These are phyloP conservation scores for Fusarium torreyae DNA, from an alignment of 2,329 filamentous ascomycete species.

Conservation along the genomic window DNA sequence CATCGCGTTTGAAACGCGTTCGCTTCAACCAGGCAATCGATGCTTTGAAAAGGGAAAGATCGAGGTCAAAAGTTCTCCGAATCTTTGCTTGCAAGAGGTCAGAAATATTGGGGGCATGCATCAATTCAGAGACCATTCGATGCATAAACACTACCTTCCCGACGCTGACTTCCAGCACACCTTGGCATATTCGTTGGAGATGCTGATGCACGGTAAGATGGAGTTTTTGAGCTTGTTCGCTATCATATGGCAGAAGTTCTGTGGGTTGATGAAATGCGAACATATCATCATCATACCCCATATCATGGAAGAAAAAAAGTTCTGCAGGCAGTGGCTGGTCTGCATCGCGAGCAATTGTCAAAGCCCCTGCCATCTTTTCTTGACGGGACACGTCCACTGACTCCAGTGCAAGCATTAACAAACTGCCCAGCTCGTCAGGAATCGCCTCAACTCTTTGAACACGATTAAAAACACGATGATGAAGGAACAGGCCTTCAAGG, in stretches of 20 bases:
- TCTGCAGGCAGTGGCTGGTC: background rate
- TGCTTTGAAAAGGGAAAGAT: constrained; percentile 4
- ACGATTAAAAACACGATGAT: background rate
- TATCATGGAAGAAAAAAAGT: constrained; percentile 18
- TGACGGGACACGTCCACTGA: constrained; percentile 12
- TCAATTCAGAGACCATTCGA: constrained; percentile 1
- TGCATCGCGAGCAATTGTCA: constrained; percentile 16
- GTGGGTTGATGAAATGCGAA: constrained; percentile 9
- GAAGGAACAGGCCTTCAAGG: background rate
- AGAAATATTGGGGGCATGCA: background rate
- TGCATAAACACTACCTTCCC: constrained; percentile 2
- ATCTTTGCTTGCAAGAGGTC: background rate
- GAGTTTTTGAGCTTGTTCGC: background rate
- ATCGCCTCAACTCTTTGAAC: constrained; percentile 8
- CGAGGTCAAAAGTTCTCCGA: background rate
- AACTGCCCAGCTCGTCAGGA: constrained; percentile 19
- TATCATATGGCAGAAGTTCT: background rate
- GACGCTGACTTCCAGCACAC: background rate
- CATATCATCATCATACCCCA: constrained; percentile 11
- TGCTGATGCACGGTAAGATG: background rate
- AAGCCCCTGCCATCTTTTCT: constrained; percentile 6
- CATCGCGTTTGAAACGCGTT: background rate
- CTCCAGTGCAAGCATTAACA: constrained; percentile 24
- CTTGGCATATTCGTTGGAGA: background rate
- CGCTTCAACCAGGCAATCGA: constrained; percentile 11